Evolutionary conservation across 78 protist genomes (phyloP).

Genomic region (Dictyostelium discoideum): DNA sequence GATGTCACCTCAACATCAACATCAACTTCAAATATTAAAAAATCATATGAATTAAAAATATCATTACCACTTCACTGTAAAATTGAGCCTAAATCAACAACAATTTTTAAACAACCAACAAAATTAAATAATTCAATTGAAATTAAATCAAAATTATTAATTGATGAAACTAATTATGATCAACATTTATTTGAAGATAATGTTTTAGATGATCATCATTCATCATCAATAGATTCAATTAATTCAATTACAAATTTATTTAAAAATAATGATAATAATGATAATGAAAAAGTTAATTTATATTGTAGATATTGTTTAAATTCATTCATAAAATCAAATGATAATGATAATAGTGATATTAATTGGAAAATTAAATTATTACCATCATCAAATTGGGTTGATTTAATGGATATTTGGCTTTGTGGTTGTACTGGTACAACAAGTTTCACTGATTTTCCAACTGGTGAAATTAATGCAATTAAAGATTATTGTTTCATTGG

Average conservation of each 20-base stretch:
- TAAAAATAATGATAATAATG: neutral
- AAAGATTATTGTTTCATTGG: constrained; percentile 29
- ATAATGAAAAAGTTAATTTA: neutral
- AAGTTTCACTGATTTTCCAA: constrained; percentile 31
- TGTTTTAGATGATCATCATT: constrained; percentile 26
- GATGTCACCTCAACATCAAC: neutral
- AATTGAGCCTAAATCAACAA: neutral
- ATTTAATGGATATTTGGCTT: constrained; percentile 64
- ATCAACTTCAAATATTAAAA: neutral
- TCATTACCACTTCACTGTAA: constrained; percentile 5
- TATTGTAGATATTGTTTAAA: constrained; percentile 34
- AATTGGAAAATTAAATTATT: constrained; percentile 2
- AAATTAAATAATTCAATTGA: neutral
- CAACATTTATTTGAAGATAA: constrained; percentile 14
- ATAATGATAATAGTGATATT: neutral
- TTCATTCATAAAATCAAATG: neutral
- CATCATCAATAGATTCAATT: neutral
- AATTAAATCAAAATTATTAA: neutral
- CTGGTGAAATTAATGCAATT: constrained; percentile 16
- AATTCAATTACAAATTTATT: neutral
- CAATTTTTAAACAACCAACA: neutral
- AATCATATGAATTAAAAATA: neutral
- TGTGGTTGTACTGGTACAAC: constrained; percentile 71
- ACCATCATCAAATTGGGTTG: constrained; percentile 65
- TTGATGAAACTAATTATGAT: neutral